phyloP scores from a whole-genome alignment of 164 flowering plant genomes.

The Houttuynia cordata region DNA sequence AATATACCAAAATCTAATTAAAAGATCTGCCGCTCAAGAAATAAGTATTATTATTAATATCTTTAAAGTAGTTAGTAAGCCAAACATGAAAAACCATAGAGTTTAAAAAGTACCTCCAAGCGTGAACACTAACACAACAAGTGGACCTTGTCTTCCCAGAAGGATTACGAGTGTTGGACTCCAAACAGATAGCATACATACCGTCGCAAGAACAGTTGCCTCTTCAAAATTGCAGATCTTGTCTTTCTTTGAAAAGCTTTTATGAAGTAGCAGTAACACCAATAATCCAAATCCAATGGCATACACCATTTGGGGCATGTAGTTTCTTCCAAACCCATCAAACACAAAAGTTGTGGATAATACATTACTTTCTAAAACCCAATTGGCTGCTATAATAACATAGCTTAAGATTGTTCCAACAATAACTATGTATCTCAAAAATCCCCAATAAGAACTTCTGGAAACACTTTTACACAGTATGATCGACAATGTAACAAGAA shows the following conservation, averaged over 20 bases:
- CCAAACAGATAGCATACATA: conserved; percentile 58
- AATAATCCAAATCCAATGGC: conserved; percentile 43
- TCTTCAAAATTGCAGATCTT: conserved; percentile 15
- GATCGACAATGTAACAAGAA: conserved; percentile 35
- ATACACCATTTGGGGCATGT: conserved; percentile 53
- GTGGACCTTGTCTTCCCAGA: conserved; percentile 79
- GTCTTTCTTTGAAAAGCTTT: conserved; percentile 10
- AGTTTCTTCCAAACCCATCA: conserved; percentile 27
- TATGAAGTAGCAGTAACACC: conserved; percentile 24
- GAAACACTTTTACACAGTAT: conserved; percentile 26
- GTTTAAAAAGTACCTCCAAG: conserved; percentile 45
- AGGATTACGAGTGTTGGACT: conserved; percentile 63
- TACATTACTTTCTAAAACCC: conserved; percentile 56
- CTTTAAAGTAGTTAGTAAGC: background rate
- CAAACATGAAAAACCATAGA: background rate
- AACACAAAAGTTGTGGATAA: conserved; percentile 16
- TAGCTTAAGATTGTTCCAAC: conserved; percentile 39
- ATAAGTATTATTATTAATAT: background rate
- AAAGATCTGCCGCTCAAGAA: no score
- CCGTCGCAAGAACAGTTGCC: conserved; percentile 26
- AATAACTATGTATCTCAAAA: conserved; percentile 23
- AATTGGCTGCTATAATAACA: conserved; percentile 46
- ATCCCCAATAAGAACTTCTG: conserved; percentile 16
- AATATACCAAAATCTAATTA: background rate
- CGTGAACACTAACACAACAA: conserved; percentile 45